Evolutionary conservation across 805 yeast species (phyloP).

Genomic region (Ogataea populi-albae): DNA sequence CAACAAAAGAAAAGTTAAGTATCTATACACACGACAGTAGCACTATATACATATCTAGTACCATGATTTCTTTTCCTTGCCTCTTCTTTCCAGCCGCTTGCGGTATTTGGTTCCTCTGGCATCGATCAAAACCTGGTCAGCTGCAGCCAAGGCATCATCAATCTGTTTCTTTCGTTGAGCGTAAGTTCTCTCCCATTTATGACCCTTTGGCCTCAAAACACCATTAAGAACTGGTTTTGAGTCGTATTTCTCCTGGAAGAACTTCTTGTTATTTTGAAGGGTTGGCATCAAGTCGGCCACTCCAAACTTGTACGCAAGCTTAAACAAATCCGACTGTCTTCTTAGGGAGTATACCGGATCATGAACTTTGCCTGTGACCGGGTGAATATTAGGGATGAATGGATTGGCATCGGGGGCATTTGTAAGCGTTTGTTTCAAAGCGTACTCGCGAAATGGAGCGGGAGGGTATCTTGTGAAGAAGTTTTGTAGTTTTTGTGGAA

Average conservation of each 20-base stretch:
- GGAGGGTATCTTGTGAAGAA: slow-evolving; percentile 88
- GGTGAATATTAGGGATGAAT: slow-evolving; percentile 79
- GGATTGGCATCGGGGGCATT: slow-evolving; percentile 78
- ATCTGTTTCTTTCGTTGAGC: slow-evolving; percentile 58
- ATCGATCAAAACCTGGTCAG: slow-evolving; percentile 63
- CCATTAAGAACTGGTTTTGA: slow-evolving; percentile 73
- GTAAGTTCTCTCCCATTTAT: slow-evolving; percentile 70
- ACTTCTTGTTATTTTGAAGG: slow-evolving; percentile 55
- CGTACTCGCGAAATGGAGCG: slow-evolving; percentile 65
- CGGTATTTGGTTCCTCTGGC: slow-evolving; percentile 56
- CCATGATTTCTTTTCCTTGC: slow-evolving; percentile 36
- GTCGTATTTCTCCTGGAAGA: slow-evolving; percentile 75
- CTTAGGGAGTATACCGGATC: slow-evolving; percentile 76
- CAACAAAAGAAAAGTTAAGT: slow-evolving; percentile 1
- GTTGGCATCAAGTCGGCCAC: slow-evolving; percentile 73
- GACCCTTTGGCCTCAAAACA: slow-evolving; percentile 73
- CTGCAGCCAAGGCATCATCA: slow-evolving; percentile 60
- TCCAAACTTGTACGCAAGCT: slow-evolving; percentile 80
- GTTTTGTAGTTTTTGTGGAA: slow-evolving; percentile 66
- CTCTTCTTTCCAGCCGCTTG: slow-evolving; percentile 43
- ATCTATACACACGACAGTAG: slow-evolving; percentile 9
- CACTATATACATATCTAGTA: slow-evolving; percentile 18
- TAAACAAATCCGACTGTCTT: slow-evolving; percentile 79
- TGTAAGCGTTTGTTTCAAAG: slow-evolving; percentile 61
- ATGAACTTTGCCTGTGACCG: slow-evolving; percentile 74